Base-by-base conservation (phyloP, 2,329 filamentous ascomycete species). In the Colletotrichum gloeosporioides region DNA sequence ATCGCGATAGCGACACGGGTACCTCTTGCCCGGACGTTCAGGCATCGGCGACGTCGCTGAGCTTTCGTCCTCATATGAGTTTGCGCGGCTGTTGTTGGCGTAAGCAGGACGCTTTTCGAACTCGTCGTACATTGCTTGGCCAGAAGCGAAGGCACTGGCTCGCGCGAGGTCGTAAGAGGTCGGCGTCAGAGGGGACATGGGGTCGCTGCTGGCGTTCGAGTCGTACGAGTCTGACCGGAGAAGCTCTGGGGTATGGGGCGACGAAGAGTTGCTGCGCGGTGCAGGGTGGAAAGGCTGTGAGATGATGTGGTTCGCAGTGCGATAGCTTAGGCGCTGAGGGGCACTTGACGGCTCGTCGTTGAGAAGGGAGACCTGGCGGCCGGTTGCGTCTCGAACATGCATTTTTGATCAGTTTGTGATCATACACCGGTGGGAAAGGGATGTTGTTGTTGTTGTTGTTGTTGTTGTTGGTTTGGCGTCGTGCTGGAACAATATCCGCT, bases 1-100 rank as follows among this genome's bases (percentile, higher is more conserved):
- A 78, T 95, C 93, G 39, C 92, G 91, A 82, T 93, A 93, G 29
- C 93, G 93, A 83, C 94, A 96, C 3, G 93, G 93, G 80, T 95
- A 95, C 74, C 93, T 90, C 91, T 93, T 95, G 84, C 88, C 85
- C 74, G 88, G 82, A 77, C 89, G 84, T 80, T 91, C 86, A 78
- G 86, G 81, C 78, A 84, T 77, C 78, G 85, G 81, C 55, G 86
- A 86, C 65, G 86, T 83, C 67, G 86, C 82, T 71, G 82, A 84
- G 79, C 84, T 86, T 79, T 89, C 90, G 80, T 87, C 90, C 79
- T 91, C 87, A 82, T 91, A 89, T 22, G 89, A 89, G 77, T 85
- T 84, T 53, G 89, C 86, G 59, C 87, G 86, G 79, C 85, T 87
- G 80, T 85, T 85, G 67, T 86, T 82, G 32, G 86, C 80, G 69